Percentiles rank a stretch among this genome's conserved stretches.
Conservation (phyloP, 2,329 filamentous ascomycete genomes). For the Dactylellina sp. region DNA sequence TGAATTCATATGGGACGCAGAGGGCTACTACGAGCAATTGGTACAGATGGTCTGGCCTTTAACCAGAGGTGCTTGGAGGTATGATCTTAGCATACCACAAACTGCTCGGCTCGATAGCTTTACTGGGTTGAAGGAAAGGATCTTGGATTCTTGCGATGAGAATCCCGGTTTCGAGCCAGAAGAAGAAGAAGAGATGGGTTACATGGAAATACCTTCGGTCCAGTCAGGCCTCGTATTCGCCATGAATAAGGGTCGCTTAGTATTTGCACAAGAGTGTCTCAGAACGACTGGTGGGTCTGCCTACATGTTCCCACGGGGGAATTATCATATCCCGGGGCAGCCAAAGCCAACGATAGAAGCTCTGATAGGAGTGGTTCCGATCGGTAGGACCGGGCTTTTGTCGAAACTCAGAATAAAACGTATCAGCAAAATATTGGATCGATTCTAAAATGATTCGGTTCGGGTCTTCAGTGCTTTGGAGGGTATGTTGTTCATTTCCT, state of each 20-base stretch:
- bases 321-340: slow-evolving; percentile 38
- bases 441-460: neutral
- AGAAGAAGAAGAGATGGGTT: slow-evolving; percentile 32
- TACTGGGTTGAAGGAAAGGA: slow-evolving; percentile 16
- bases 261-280: slow-evolving; percentile 27
- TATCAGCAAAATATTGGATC: slow-evolving; percentile 29
- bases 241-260: slow-evolving; percentile 36
- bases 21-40: slow-evolving; percentile 29
- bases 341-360: slow-evolving; percentile 19
- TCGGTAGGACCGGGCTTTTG: neutral
- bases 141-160: slow-evolving; percentile 18
- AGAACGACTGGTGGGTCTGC: slow-evolving; percentile 7
- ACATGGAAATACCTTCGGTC: slow-evolving; percentile 30
- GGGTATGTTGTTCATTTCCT: too few relatives aligned
- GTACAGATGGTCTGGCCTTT: slow-evolving; percentile 41
- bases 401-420: slow-evolving; percentile 30
- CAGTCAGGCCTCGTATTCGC: slow-evolving; percentile 30
- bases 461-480: too few relatives aligned
- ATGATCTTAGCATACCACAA: slow-evolving; percentile 7
- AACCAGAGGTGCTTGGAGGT: slow-evolving; percentile 21
- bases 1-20: slow-evolving; percentile 18
- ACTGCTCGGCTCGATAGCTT: slow-evolving; percentile 7
- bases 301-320: slow-evolving; percentile 26
- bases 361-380: neutral
- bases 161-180: slow-evolving; percentile 26